Base-by-base conservation (phyloP, 1,139 yeast genomes). In the Yamadazyma dendronema region DNA sequence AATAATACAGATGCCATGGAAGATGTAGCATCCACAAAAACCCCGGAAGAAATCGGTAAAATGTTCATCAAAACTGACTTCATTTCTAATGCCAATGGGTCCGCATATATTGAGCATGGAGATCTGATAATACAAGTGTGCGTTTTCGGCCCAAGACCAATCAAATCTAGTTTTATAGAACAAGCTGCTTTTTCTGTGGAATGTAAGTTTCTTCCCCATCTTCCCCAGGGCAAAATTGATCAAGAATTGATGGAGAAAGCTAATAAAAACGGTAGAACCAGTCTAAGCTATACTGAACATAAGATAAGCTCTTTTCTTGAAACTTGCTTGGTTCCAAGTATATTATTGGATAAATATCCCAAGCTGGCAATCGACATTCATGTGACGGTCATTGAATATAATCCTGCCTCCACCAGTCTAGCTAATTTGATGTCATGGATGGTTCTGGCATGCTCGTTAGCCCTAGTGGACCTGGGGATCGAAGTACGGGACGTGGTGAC, bases 111-210 rank as follows among this genome's bases (percentile, higher is more conserved):
- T 27, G 97, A 90, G 57, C 70, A 75, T 10, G 84, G 77, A 12
- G 74, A 73, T 35, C 76, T 79, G 22, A 71, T 81, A 28, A 62
- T 89, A 6, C 79, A 84, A 42, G 82, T 83, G 1, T 74, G 89
- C 2, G 83, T 90, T 0, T 87, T 83, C 59, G 97, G 97, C 0
- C 97, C 97, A 9, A 73, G 92, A 47, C 96, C 97, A 5, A 81
- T 85, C 34, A 70, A 87, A 44, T 89, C 90, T 0, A 76, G 87
- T 2, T 86, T 85, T 56, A 71, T 79, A 24, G 81, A 83, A 30
- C 69, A 79, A 39, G 94, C 94, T 1, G 70, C 79, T 3, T 65
- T 87, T 33, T 72, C 82, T 16, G 89, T 86, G 2, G 85, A 81
- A 42, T 72, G 84, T 41, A 81, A 80, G 48, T 71, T 80, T 41